A percentile compares a stretch with the other conserved stretches of the same genome.
Evolutionary conservation across 1,284 basidiomycete species (phyloP).

Genomic region (Tetrapyrgos nigripes): DNA sequence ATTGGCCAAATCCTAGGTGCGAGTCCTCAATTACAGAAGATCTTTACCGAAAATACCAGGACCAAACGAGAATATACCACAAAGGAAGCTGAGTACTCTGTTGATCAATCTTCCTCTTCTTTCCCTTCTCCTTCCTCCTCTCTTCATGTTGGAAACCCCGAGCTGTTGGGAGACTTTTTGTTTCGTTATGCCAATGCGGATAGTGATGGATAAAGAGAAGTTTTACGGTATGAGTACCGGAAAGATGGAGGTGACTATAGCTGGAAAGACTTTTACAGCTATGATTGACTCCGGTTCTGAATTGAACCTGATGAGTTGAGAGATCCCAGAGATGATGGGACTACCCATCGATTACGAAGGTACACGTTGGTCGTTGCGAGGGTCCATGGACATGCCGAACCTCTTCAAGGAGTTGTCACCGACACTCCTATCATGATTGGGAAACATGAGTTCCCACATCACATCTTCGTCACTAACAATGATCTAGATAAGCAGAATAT

Average conservation of each 20-base stretch:
- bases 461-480: constrained; percentile 29
- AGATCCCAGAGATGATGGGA: not conserved
- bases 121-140: too few species aligned
- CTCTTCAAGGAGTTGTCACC: constrained; percentile 5
- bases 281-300: constrained; percentile 14
- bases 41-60: too few species aligned
- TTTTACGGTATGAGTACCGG: constrained; percentile 12
- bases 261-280: not conserved
- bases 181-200: not conserved
- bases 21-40: constrained; percentile 2
- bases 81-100: too few species aligned
- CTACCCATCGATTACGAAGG: constrained; percentile 9
- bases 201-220: not conserved
- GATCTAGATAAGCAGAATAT: constrained; percentile 14
- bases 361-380: constrained; percentile 1
- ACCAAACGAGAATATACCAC: too few species aligned
- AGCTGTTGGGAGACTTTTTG: not conserved
- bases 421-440: constrained; percentile 5
- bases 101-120: too few species aligned
- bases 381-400: constrained; percentile 15
- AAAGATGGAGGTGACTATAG: not conserved
- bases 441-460: constrained; percentile 31
- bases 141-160: too few species aligned
- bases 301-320: not conserved
- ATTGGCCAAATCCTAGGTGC: not conserved